phyloP scores from a whole-genome alignment of 2,329 filamentous ascomycete genomes.

The Claviceps paspali region DNA sequence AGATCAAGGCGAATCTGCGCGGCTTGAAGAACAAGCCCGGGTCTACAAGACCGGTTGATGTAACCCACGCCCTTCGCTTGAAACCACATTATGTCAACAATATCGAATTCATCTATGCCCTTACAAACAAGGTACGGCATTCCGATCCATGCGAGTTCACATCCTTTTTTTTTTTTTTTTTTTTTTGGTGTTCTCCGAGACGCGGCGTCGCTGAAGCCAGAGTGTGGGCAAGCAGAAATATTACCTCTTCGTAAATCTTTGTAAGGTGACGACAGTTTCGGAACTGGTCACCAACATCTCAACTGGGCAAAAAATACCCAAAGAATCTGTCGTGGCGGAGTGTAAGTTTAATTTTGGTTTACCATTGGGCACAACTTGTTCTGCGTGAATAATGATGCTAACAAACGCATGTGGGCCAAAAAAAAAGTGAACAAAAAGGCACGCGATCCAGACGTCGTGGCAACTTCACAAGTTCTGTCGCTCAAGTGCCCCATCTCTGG shows the following conservation, averaged over 20 bases:
- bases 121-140: slow-evolving; percentile 67
- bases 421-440: slow-evolving; percentile 59
- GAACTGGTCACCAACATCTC: slow-evolving; percentile 56
- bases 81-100: slow-evolving; percentile 57
- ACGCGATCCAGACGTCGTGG: slow-evolving; percentile 75
- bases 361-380: too few relatives aligned
- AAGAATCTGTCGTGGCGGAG: slow-evolving; percentile 68
- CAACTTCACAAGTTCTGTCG: slow-evolving; percentile 77
- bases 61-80: slow-evolving; percentile 61
- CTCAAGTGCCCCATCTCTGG: slow-evolving; percentile 88
- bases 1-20: slow-evolving; percentile 84
- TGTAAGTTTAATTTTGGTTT: too few relatives aligned
- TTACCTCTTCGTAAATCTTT: slow-evolving; percentile 59
- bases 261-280: slow-evolving; percentile 55
- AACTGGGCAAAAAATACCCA: slow-evolving; percentile 56
- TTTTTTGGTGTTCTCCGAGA: too few relatives aligned
- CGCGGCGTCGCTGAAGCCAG: slow-evolving; percentile 8
- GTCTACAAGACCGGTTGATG: slow-evolving; percentile 83
- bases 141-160: slow-evolving; percentile 1
- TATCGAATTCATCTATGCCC: slow-evolving; percentile 76
- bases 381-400: too few relatives aligned
- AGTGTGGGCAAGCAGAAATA: slow-evolving; percentile 41
- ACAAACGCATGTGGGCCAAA: too few relatives aligned
- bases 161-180: background rate
- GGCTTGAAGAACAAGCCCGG: slow-evolving; percentile 94